Conservation (phyloP, 768 basidiomycete species). For the Phlegmacium glaucopus region DNA sequence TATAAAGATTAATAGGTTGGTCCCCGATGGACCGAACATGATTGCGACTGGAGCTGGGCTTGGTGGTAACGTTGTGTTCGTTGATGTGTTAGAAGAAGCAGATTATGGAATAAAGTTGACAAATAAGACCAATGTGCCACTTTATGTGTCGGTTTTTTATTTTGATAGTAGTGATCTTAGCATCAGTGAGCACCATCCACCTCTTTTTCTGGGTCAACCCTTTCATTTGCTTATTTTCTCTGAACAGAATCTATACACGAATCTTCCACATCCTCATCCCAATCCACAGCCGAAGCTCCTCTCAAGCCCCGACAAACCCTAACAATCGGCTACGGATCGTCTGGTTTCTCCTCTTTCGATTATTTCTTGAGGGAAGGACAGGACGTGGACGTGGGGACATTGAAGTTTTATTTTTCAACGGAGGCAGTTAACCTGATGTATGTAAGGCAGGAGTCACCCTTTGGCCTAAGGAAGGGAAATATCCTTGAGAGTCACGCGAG, state of each 20-base stretch:
- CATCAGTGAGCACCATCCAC: conserved; percentile 11
- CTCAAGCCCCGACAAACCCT: conserved; percentile 7
- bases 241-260: conserved; percentile 4
- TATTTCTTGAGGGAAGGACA: conserved; percentile 21
- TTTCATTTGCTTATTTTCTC: background rate
- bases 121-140: conserved; percentile 14
- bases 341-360: conserved; percentile 15
- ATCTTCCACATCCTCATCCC: background rate
- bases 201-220: background rate
- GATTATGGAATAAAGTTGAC: conserved; percentile 17
- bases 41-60: background rate
- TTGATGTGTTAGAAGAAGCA: background rate
- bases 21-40: background rate
- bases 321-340: conserved; percentile 33
- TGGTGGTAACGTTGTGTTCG: background rate
- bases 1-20: background rate
- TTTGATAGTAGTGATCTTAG: conserved; percentile 24
- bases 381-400: conserved; percentile 30
- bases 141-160: conserved; percentile 21
- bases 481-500: too few relatives aligned
- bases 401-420: conserved; percentile 33
- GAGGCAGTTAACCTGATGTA: background rate
- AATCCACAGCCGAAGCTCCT: background rate
- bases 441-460: background rate
- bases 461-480: background rate